Evolutionary conservation across 1,284 basidiomycete species (phyloP).

Genomic region (Cryptococcus sp.): DNA sequence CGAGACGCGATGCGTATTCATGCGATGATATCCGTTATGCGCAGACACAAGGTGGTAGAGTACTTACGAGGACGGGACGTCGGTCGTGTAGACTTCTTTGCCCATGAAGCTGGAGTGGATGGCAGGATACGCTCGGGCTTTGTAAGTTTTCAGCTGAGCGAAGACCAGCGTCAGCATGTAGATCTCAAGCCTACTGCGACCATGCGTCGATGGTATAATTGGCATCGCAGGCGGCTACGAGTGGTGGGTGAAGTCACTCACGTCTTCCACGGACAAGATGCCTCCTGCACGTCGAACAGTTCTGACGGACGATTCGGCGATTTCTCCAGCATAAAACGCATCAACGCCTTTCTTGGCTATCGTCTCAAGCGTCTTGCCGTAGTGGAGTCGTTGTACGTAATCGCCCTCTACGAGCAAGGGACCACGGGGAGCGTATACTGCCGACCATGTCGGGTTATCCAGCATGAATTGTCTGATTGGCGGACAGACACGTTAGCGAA

Average conservation of each 20-base stretch:
- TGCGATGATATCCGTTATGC: no score
- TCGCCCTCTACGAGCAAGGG: conserved; percentile 72
- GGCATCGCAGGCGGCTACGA: no score
- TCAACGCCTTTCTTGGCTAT: conserved; percentile 47
- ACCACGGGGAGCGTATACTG: conserved; percentile 79
- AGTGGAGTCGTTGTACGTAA: conserved; percentile 65
- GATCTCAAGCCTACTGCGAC: no score
- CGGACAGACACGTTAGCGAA: conserved; percentile 9
- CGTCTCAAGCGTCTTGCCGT: conserved; percentile 45
- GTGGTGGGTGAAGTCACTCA: conserved; percentile 29
- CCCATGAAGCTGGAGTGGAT: conserved; percentile 73
- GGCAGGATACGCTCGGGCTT: conserved; percentile 70
- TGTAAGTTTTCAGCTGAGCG: conserved; percentile 57
- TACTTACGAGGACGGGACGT: conserved; percentile 67
- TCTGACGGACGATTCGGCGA: conserved; percentile 48
- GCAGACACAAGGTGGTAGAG: neutral
- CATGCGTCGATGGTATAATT: no score
- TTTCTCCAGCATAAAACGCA: conserved; percentile 50
- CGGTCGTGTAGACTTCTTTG: conserved; percentile 78
- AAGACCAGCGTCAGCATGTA: neutral
- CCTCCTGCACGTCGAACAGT: conserved; percentile 44
- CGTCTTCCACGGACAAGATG: conserved; percentile 47
- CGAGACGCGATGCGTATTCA: neutral
- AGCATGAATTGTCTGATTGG: conserved; percentile 66
- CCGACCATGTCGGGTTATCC: conserved; percentile 71